A percentile compares a stretch with the other conserved stretches of the same genome.
Conservation (phyloP, 2,329 filamentous ascomycete species). For the Sclerotinia trifoliorum region DNA sequence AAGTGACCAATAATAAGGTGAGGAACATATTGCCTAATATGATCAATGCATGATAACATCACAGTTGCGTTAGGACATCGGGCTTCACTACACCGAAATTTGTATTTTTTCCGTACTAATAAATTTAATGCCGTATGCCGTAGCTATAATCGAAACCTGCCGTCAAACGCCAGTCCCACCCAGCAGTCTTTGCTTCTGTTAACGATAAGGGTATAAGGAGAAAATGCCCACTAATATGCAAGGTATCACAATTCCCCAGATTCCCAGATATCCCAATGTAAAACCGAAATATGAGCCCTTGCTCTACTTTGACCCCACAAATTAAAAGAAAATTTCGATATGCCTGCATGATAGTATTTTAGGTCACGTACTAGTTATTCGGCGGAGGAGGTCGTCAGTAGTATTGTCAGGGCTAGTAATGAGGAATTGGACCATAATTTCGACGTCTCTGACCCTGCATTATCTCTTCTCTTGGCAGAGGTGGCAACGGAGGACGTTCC, state of each 20-base stretch:
- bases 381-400: not conserved
- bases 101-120: constrained; percentile 27
- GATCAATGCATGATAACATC: constrained; percentile 8
- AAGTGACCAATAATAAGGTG: constrained; percentile 14
- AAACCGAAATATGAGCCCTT: not conserved
- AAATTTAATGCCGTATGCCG: not conserved
- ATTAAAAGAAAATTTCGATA: not conserved
- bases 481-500: constrained; percentile 20
- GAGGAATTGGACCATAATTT: constrained; percentile 22
- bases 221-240: constrained; percentile 13
- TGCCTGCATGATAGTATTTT: not conserved
- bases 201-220: constrained; percentile 21
- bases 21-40: constrained; percentile 5
- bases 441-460: constrained; percentile 28
- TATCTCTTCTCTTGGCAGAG: constrained; percentile 20
- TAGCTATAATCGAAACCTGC: not conserved
- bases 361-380: not conserved
- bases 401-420: constrained; percentile 19
- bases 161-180: not conserved
- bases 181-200: constrained; percentile 7
- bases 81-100: constrained; percentile 26
- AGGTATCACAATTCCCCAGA: constrained; percentile 17
- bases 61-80: constrained; percentile 24
- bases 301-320: not conserved
- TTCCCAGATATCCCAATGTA: not conserved